phyloP scores from a whole-genome alignment of 2,329 filamentous ascomycete species.

The Lasiodiplodia sp. region DNA sequence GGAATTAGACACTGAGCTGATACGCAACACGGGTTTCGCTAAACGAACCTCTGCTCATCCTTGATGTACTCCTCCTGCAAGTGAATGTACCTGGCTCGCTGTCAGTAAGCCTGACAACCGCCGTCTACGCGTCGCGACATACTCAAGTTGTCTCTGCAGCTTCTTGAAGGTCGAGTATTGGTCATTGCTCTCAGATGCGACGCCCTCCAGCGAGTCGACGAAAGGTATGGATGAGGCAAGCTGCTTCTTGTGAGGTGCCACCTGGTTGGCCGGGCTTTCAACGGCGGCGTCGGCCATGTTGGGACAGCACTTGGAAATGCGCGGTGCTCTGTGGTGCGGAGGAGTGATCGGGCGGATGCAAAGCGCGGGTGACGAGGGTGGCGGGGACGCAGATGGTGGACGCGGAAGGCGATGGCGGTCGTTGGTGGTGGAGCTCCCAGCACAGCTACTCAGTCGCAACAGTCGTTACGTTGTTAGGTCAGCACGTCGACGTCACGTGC shows the following conservation, averaged over 20 bases:
- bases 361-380: neutral
- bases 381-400: neutral
- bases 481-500: neutral
- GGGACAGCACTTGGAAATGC: conserved; percentile 22
- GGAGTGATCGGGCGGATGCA: neutral
- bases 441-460: conserved; percentile 13
- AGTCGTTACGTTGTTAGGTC: neutral
- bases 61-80: conserved; percentile 99
- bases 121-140: conserved; percentile 46
- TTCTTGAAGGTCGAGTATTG: conserved; percentile 97
- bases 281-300: conserved; percentile 87
- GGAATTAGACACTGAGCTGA: conserved; percentile 14
- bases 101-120: conserved; percentile 21
- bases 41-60: conserved; percentile 86
- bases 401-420: neutral
- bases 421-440: conserved; percentile 11
- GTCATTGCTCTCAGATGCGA: conserved; percentile 80
- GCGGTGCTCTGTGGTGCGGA: conserved; percentile 1
- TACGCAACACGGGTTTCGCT: neutral
- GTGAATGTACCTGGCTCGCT: conserved; percentile 78
- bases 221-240: conserved; percentile 82
- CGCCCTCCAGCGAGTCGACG: conserved; percentile 87
- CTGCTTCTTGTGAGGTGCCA: conserved; percentile 81
- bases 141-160: conserved; percentile 95
- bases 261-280: conserved; percentile 77